A percentile compares a stretch with the other conserved stretches of the same genome.
Conservation (phyloP, 495 filamentous ascomycete genomes). For the Penicillium bovifimosum region DNA sequence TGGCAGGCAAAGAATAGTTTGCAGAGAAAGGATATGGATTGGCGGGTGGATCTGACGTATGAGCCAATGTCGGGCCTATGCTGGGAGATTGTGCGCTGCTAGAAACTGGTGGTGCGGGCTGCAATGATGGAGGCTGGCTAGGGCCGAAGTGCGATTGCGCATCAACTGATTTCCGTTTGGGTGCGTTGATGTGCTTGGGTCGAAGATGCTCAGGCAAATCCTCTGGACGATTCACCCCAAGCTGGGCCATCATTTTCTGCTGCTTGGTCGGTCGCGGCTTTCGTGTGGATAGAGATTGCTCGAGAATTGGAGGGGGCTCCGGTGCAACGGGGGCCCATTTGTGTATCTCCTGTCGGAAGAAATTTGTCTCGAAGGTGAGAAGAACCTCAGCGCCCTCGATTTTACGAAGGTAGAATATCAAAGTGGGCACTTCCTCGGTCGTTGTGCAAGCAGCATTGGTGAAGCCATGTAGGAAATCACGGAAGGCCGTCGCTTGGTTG, state of each 20-base stretch:
- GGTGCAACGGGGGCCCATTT: constrained; percentile 93
- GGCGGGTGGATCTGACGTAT: constrained; percentile 29
- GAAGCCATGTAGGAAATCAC: constrained; percentile 71
- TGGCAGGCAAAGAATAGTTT: constrained; percentile 35
- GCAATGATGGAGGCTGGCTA: constrained; percentile 21
- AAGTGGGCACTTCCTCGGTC: constrained; percentile 75
- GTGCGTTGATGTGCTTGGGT: constrained; percentile 63
- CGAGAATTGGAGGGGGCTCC: constrained; percentile 70
- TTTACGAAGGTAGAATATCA: constrained; percentile 97
- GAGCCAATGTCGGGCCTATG: constrained; percentile 32
- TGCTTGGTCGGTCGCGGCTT: constrained; percentile 97
- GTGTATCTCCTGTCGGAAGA: constrained; percentile 93
- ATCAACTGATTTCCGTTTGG: constrained; percentile 42
- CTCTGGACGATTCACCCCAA: constrained; percentile 81
- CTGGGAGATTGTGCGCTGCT: constrained; percentile 21
- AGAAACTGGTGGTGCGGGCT: constrained; percentile 26
- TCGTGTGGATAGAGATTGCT: constrained; percentile 84
- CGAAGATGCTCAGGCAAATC: constrained; percentile 77
- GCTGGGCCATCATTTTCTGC: constrained; percentile 87
- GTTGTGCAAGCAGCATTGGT: constrained; percentile 78
- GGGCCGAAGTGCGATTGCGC: constrained; percentile 14
- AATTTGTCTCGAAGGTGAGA: constrained; percentile 88
- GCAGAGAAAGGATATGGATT: constrained; percentile 39
- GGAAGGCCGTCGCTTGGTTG: constrained; percentile 75
- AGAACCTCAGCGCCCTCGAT: constrained; percentile 97